Evolutionary conservation across 768 basidiomycete genomes (phyloP).

Genomic region (Rhizopogon vinicolor): DNA sequence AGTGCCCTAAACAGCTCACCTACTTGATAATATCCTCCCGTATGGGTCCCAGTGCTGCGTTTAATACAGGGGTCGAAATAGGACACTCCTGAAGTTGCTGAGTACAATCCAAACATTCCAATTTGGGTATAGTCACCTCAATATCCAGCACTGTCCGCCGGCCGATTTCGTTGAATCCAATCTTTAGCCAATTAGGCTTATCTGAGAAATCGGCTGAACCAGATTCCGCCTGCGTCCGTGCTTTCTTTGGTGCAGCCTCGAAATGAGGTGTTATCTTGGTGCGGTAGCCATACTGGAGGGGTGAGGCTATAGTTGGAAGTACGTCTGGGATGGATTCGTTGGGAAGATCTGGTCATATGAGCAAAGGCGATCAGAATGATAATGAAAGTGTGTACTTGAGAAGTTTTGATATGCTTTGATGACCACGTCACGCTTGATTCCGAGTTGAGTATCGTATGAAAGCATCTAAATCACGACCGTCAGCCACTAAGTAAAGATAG

Average conservation of each 20-base stretch:
- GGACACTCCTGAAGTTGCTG: constrained; percentile 68
- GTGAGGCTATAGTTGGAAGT: constrained; percentile 76
- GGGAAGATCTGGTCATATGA: constrained; percentile 38
- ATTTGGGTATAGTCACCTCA: constrained; percentile 49
- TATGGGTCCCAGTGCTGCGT: constrained; percentile 55
- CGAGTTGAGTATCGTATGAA: constrained; percentile 81
- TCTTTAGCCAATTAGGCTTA: constrained; percentile 69
- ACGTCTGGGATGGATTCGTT: constrained; percentile 57
- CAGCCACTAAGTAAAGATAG: too few relatives aligned
- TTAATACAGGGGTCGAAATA: constrained; percentile 80
- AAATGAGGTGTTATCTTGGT: constrained; percentile 99
- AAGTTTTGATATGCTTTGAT: constrained; percentile 80
- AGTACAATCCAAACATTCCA: background rate
- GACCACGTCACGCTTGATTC: constrained; percentile 82
- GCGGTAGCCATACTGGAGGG: constrained; percentile 86
- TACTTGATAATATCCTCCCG: constrained; percentile 68
- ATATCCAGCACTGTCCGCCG: constrained; percentile 80
- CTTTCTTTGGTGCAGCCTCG: constrained; percentile 59
- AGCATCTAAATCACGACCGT: constrained; percentile 55
- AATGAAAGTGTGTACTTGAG: constrained; percentile 30
- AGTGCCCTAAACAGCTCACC: constrained; percentile 11
- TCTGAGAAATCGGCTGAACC: background rate
- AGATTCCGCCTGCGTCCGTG: constrained; percentile 7
- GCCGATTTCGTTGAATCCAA: constrained; percentile 86
- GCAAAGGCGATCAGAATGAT: constrained; percentile 24